Conservation (phyloP, 2,329 filamentous ascomycete genomes). For the Alternaria infectoria region DNA sequence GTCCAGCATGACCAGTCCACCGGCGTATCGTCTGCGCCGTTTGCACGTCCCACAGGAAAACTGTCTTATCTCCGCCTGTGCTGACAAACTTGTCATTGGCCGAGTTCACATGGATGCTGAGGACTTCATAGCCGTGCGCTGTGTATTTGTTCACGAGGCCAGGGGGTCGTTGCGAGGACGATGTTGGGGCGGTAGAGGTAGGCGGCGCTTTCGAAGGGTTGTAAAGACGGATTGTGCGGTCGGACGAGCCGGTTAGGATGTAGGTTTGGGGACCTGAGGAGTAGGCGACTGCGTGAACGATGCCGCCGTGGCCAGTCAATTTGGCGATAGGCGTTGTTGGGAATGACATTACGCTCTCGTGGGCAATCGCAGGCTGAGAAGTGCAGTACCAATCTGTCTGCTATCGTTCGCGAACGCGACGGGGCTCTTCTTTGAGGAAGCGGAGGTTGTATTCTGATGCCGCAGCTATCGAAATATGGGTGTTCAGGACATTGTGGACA, state of each 20-base stretch:
- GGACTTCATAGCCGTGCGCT: conserved; percentile 90
- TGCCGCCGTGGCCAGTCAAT: conserved; percentile 52
- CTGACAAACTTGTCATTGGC: conserved; percentile 87
- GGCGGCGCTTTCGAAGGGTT: conserved; percentile 67
- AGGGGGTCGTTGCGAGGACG: conserved; percentile 29
- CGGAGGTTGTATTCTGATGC: background rate
- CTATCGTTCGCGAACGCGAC: background rate
- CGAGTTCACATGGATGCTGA: conserved; percentile 73
- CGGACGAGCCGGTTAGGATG: conserved; percentile 82
- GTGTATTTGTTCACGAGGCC: conserved; percentile 83
- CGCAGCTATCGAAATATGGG: background rate
- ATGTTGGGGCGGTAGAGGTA: conserved; percentile 43
- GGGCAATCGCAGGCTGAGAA: background rate
- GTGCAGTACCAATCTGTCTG: background rate
- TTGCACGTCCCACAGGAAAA: conserved; percentile 94
- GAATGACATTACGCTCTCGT: conserved; percentile 44
- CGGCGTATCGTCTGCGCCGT: conserved; percentile 78
- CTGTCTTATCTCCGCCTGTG: conserved; percentile 86
- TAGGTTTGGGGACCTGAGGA: conserved; percentile 58
- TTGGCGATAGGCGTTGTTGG: conserved; percentile 50
- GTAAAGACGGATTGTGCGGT: conserved; percentile 85
- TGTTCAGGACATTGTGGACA: conserved; percentile 30
- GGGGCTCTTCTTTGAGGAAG: background rate
- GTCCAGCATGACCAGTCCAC: conserved; percentile 72
- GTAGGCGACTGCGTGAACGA: conserved; percentile 59